A percentile compares a stretch with the other conserved stretches of the same genome.
Conservation (phyloP, 2,329 filamentous ascomycete genomes). For the Penicillium sp. region DNA sequence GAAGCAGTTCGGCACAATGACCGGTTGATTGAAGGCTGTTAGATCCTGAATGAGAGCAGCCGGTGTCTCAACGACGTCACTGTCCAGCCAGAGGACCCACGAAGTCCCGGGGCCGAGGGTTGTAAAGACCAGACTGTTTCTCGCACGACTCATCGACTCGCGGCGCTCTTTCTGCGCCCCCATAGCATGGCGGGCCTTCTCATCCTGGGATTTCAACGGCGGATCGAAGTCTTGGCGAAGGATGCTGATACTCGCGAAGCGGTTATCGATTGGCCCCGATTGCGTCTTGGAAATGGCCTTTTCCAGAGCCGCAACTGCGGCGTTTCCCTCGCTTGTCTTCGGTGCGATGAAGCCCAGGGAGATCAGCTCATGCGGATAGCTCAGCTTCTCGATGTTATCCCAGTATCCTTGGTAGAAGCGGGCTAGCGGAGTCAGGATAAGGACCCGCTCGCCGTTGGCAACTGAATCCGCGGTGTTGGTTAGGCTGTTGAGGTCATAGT, state of each 20-base stretch:
- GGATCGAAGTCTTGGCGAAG: slow-evolving; percentile 92
- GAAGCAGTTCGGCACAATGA: slow-evolving; percentile 94
- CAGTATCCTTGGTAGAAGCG: slow-evolving; percentile 94
- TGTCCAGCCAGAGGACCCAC: slow-evolving; percentile 96
- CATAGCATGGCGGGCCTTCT: slow-evolving; percentile 88
- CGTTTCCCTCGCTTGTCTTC: slow-evolving; percentile 87
- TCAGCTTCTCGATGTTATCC: slow-evolving; percentile 82
- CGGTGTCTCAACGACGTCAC: slow-evolving; percentile 88
- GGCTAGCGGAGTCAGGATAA: slow-evolving; percentile 89
- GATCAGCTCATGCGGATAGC: slow-evolving; percentile 91
- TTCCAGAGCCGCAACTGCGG: slow-evolving; percentile 79
- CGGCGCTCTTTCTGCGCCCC: slow-evolving; percentile 82
- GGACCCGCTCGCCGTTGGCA: slow-evolving; percentile 76
- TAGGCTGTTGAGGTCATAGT: slow-evolving; percentile 93
- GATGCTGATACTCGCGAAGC: slow-evolving; percentile 92
- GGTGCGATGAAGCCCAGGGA: slow-evolving; percentile 95
- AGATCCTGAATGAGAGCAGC: slow-evolving; percentile 85
- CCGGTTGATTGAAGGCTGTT: slow-evolving; percentile 79
- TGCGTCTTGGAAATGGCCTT: slow-evolving; percentile 83
- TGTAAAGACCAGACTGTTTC: slow-evolving; percentile 93
- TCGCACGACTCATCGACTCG: slow-evolving; percentile 86
- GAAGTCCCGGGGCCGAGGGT: slow-evolving; percentile 86
- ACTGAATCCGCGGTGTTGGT: slow-evolving; percentile 76
- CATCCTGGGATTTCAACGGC: slow-evolving; percentile 75
- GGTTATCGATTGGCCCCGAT: slow-evolving; percentile 72